Conservation (phyloP, 805 yeast species). For the Kuraishia floccosa region DNA sequence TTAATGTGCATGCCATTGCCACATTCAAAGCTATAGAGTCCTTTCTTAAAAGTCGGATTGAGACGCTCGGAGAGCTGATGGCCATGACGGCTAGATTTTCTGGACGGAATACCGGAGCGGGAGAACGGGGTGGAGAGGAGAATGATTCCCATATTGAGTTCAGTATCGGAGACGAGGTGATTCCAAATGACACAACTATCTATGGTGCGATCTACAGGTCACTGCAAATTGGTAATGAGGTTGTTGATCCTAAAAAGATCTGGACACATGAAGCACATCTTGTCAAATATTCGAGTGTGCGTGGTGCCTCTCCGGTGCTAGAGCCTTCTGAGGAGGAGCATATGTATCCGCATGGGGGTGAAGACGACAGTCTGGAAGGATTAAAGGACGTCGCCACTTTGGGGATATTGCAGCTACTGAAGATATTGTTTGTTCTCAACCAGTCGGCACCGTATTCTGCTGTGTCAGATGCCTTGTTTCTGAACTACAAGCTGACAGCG, state of each 20-base stretch:
- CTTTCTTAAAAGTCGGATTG: conserved; percentile 30
- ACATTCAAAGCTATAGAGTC: conserved; percentile 41
- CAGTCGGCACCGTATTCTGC: conserved; percentile 4
- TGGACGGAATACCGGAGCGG: not conserved
- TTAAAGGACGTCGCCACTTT: conserved; percentile 21
- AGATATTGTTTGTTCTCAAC: conserved; percentile 30
- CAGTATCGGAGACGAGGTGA: conserved; percentile 38
- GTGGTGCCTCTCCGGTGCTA: conserved; percentile 11
- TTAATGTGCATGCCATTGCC: conserved; percentile 50
- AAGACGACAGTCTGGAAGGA: conserved; percentile 15
- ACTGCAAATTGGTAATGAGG: conserved; percentile 23
- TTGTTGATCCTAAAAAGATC: conserved; percentile 33
- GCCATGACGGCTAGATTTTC: not conserved
- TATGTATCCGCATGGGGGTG: conserved; percentile 16
- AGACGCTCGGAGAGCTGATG: conserved; percentile 2
- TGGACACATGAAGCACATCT: conserved; percentile 49
- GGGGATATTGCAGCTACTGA: conserved; percentile 35
- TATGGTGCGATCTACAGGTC: conserved; percentile 62
- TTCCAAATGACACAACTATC: conserved; percentile 60
- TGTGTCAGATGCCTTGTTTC: conserved; percentile 27
- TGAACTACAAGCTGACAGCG: conserved; percentile 75
- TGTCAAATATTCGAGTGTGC: conserved; percentile 31
- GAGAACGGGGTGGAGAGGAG: not conserved
- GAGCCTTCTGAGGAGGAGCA: conserved; percentile 14
- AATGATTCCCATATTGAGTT: conserved; percentile 34